phyloP scores from a whole-genome alignment of 2,329 filamentous ascomycete genomes.

The Epichloe aotearoae region DNA sequence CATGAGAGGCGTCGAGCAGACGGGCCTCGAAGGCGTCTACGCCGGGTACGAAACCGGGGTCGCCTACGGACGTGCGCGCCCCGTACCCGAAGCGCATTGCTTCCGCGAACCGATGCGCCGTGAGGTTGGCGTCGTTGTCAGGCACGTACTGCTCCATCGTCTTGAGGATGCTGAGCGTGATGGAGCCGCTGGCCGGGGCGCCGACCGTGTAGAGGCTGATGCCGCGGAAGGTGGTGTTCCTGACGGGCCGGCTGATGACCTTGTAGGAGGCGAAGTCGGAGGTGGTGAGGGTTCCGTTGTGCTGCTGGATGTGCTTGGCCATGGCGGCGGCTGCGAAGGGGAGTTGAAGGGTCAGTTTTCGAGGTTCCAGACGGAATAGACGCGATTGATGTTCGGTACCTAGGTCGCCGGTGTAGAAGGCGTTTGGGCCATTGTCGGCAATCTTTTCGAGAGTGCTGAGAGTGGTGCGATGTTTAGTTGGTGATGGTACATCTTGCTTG shows the following conservation, averaged over 20 bases:
- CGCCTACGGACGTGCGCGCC: conserved; percentile 63
- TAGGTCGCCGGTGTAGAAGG: conserved; percentile 61
- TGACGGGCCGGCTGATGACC: conserved; percentile 49
- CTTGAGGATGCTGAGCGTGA: conserved; percentile 66
- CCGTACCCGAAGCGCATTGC: conserved; percentile 85
- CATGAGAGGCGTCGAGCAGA: conserved; percentile 52
- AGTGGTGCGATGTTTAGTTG: background rate
- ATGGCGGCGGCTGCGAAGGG: conserved; percentile 51
- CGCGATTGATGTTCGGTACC: conserved; percentile 16
- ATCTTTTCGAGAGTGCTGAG: conserved; percentile 58
- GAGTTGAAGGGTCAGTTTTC: conserved; percentile 5
- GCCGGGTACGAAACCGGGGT: conserved; percentile 59
- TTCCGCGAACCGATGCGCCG: conserved; percentile 73
- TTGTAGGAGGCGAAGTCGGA: conserved; percentile 64
- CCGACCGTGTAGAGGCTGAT: conserved; percentile 56
- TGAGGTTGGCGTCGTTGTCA: conserved; percentile 47
- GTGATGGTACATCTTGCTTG: background rate
- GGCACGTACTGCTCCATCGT: conserved; percentile 64
- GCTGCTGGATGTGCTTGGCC: conserved; percentile 51
- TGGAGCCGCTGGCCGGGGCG: conserved; percentile 65
- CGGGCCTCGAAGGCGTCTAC: conserved; percentile 49
- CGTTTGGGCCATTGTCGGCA: conserved; percentile 56
- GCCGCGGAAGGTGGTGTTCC: conserved; percentile 53
- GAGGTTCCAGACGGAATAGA: background rate
- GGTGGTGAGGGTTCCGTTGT: conserved; percentile 76